These are phyloP conservation scores for Eutrema yunnanense DNA, from an alignment of 345 rosid species.

Conservation along the genomic window DNA sequence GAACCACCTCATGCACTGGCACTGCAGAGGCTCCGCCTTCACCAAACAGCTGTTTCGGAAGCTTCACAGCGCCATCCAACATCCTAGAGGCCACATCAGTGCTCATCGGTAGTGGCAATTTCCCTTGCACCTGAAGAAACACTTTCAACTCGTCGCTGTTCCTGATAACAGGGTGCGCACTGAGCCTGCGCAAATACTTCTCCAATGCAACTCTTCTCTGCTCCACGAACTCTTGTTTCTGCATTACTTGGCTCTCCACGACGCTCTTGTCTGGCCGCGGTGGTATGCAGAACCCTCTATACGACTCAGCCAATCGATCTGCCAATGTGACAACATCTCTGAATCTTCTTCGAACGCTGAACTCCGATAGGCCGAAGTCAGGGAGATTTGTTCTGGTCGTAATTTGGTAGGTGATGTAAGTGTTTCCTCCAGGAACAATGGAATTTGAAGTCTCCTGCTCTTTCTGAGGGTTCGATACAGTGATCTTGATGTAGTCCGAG, in stretches of 20 bases:
- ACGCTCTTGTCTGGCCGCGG: slow-evolving; percentile 93
- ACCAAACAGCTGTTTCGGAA: slow-evolving; percentile 80
- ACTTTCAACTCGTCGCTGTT: slow-evolving; percentile 78
- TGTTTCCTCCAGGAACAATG: slow-evolving; percentile 70
- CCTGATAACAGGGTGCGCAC: slow-evolving; percentile 64
- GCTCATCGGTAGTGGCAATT: slow-evolving; percentile 51
- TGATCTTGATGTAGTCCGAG: slow-evolving; percentile 61
- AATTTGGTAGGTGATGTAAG: slow-evolving; percentile 65
- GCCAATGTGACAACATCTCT: slow-evolving; percentile 75
- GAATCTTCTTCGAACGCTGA: slow-evolving; percentile 75
- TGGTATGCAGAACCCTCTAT: slow-evolving; percentile 78
- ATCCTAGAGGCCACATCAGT: slow-evolving; percentile 87
- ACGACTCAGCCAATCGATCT: slow-evolving; percentile 78
- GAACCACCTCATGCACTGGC: slow-evolving; percentile 74
- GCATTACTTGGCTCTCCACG: slow-evolving; percentile 96
- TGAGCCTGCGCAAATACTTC: slow-evolving; percentile 73
- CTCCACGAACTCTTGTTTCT: slow-evolving; percentile 94
- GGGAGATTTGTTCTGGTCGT: slow-evolving; percentile 79
- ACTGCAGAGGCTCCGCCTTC: slow-evolving; percentile 44
- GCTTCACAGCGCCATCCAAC: slow-evolving; percentile 89
- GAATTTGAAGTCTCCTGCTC: slow-evolving; percentile 75
- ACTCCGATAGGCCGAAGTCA: slow-evolving; percentile 59
- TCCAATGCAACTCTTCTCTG: slow-evolving; percentile 85
- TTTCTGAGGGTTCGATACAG: slow-evolving; percentile 82
- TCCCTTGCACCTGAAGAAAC: slow-evolving; percentile 81